Evolutionary conservation across 306 rosid species (phyloP), one percentile per base, ranked within the genome.

Genomic region (Dalbergia oliveri): DNA sequence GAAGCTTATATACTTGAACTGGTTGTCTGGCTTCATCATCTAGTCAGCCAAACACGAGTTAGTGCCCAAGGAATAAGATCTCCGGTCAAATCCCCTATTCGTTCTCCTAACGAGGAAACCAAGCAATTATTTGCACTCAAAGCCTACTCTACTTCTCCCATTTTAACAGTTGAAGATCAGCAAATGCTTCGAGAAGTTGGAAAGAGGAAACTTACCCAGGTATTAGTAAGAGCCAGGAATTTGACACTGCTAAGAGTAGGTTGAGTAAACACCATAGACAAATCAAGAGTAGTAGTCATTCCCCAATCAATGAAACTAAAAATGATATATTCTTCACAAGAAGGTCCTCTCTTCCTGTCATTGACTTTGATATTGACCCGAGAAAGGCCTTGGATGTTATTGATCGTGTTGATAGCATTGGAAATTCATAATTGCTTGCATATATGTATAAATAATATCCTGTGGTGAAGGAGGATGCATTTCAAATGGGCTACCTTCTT

Each of bases 151-250:
- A 61, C 84, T 37, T 87, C 93, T 66, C 90, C 98, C 21, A 53
- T 78, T 59, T 78, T 96, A 81, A 91, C 99, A 0, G 57, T 93
- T 5, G 98, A 96, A 88, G 99, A 96, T 73, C 92, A 89, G 73
- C 97, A 93, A 81, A 93, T 96, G 98, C 99, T 96, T 60, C 84
- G 84, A 15, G 91, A 93, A 5, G 99, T 93, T 13, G 86, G 89
- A 58, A 91, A 90, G 89, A 83, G 97, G 84, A 95, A 90, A 81
- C 87, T 87, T 26, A 93, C 98, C 99, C 98, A 0, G 99, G 97
- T 62, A 93, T 93, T 45, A 96, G 98, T n/a, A 96, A 96, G 90
- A 96, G 99, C 84, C 99, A 91, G 75, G 98, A 96, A 80, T 93
- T 96, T 63, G 91, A 75, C 86, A 89, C 92, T 8, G 88, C 86